These are phyloP conservation scores for Suhomyces yuchorum DNA, from an alignment of 1,139 yeast species.

Conservation along the genomic window DNA sequence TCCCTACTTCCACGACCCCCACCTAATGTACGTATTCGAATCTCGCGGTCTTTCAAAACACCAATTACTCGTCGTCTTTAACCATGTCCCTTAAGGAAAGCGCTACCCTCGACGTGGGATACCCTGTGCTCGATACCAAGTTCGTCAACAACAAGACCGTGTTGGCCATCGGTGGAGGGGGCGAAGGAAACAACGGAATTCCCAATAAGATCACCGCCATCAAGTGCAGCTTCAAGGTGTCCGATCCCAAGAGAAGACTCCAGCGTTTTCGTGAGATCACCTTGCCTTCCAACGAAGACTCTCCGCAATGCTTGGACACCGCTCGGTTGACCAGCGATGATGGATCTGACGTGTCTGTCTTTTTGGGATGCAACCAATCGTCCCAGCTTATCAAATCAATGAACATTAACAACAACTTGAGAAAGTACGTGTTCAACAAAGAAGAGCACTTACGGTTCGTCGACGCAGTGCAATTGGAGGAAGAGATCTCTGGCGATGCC, in stretches of 20 bases:
- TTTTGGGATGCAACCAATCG: conserved; percentile 77
- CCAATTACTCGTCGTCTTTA: conserved; percentile 2
- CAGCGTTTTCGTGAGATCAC: conserved; percentile 66
- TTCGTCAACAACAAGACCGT: conserved; percentile 65
- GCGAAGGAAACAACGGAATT: conserved; percentile 86
- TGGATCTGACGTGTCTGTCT: conserved; percentile 48
- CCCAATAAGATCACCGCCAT: conserved; percentile 83
- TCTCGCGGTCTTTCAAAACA: background rate
- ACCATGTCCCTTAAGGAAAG: conserved; percentile 39
- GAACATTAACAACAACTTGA: conserved; percentile 71
- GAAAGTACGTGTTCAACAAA: conserved; percentile 59
- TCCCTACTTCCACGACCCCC: conserved; percentile 1
- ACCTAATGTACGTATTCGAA: no score
- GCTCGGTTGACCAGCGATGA: conserved; percentile 30
- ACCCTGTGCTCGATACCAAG: conserved; percentile 80
- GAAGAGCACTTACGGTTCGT: conserved; percentile 63
- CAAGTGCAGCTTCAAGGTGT: conserved; percentile 55
- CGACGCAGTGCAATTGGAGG: conserved; percentile 59
- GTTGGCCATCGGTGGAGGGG: conserved; percentile 91
- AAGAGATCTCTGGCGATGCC: conserved; percentile 32
- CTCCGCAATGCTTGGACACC: conserved; percentile 71
- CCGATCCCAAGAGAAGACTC: conserved; percentile 51
- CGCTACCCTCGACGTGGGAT: conserved; percentile 59
- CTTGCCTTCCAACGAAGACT: conserved; percentile 65
- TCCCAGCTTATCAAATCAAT: conserved; percentile 52